Evolutionary conservation across 2,329 filamentous ascomycete genomes (phyloP), one percentile per base, ranked within the genome.

Genomic region (Orbilia brochopaga): DNA sequence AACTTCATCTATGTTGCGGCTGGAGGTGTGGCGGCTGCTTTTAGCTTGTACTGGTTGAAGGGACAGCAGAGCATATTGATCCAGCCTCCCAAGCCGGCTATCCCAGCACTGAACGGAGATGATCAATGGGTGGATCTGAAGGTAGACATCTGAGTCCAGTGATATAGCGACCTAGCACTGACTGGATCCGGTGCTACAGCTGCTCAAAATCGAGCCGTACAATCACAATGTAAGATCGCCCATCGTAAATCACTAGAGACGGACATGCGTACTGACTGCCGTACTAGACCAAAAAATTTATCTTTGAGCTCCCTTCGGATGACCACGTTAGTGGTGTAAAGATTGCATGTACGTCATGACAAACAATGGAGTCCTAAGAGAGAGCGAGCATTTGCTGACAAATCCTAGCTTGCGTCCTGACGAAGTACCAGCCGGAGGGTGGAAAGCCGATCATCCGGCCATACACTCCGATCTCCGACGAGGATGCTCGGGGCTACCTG

Each of bases 381-480:
- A 3, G 8, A 4, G 27, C 27, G 27, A 32, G 27, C n/a, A n/a
- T n/a, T n/a, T n/a, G 27, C 48, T 74, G 21, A 65, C 21, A 15
- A 15, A 10, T 8, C 61, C 19, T 65, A 86, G 84, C 86, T 77
- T 92, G 92, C 51, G 81, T 99, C 76, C 83, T 99, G 79, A 94
- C 94, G 75, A 96, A 95, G 82, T 97, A 87, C 85, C 91, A 96
- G 83, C 85, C 86, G n/a, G 87, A 88, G 70, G 88, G 87, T 78
- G 86, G 91, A 80, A 97, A 97, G 87, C 85, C 91, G 35, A 88
- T 91, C 10, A 86, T 99, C 74, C 86, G 94, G 74, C 94, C 94
- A 5, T 99, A 99, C 82, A 99, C 94, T 3, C 93, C 94, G 59
- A 86, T 89, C 77, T 95, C 87, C 78, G 92, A 96, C 78, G 92